Base-by-base conservation (phyloP, 1,284 basidiomycete genomes). In the Cutaneotrichosporon sp. region DNA sequence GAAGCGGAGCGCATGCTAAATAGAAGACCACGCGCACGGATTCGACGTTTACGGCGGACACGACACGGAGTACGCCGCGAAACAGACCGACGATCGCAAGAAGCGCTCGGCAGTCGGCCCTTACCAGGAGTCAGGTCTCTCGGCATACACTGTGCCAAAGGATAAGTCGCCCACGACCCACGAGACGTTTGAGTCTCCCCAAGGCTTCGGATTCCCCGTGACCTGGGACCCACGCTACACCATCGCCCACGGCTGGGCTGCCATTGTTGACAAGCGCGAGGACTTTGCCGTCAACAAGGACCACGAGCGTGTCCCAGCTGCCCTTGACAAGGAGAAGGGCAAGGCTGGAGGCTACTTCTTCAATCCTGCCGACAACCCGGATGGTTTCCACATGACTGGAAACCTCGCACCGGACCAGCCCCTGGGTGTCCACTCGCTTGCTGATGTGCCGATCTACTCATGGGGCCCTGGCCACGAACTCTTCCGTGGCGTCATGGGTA, bases 151-250 rank as follows among this genome's bases (percentile, higher is more conserved):
- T n/a, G 69, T 71, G 4, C 66, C 65, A 24, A 24, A 63, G 43
- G 62, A 59, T 37, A 59, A 63, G 27, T 41, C 38, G 52, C 64
- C 71, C 16, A 68, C 55, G 44, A 68, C 72, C 62, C 61, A 71
- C 48, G 64, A 66, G 12, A 53, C 62, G 26, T 67, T 75, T 46
- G 42, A 37, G 33, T 61, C 65, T 20, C 55, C 62, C 11, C 63
- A 75, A 32, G 73, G 74, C 11, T 47, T 55, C 14, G 69, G 71
- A 37, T 76, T 76, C 70, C 75, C 76, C 47, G 62, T 67, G 27
- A 67, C 66, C 27, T 77, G 75, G 75, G 65, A 72, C 49, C 75
- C 75, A 4, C 64, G 76, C 47, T 75, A 72, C 62, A 63, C 71
- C 27, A 64, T 72, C 26, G 75, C 75, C 8, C 66, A 64, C 49